A percentile compares a stretch with the other conserved stretches of the same genome.
These are phyloP conservation scores for Quillaja saponaria DNA, from an alignment of 306 rosid genomes.

Conservation along the genomic window DNA sequence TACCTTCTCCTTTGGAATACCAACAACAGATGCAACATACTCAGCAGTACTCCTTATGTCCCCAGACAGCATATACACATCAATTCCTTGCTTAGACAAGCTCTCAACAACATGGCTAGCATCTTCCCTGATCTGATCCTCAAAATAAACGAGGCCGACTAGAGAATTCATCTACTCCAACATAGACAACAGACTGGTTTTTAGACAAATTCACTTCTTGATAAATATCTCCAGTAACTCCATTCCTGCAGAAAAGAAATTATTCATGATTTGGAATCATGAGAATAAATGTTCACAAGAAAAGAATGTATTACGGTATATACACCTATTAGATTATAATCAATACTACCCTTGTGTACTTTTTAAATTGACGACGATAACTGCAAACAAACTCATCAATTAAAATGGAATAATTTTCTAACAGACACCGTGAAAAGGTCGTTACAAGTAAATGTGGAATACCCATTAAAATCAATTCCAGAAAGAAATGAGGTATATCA, in stretches of 20 bases:
- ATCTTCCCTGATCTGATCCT: constrained; percentile 91
- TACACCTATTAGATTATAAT: constrained; percentile 8
- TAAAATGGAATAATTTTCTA: constrained; percentile 19
- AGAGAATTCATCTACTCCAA: constrained; percentile 71
- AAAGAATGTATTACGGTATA: not conserved
- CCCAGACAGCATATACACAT: constrained; percentile 85
- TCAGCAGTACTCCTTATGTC: constrained; percentile 85
- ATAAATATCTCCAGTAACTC: constrained; percentile 48
- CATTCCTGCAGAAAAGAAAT: constrained; percentile 58
- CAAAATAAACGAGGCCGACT: constrained; percentile 76
- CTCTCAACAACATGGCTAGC: constrained; percentile 64
- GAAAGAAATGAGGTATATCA: constrained; percentile 13
- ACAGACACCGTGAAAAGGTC: too few species aligned
- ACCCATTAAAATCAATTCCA: not conserved
- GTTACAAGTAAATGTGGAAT: not conserved
- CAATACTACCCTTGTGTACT: constrained; percentile 2
- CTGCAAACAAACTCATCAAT: constrained; percentile 7
- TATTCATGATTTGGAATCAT: constrained; percentile 17
- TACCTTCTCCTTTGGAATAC: constrained; percentile 83
- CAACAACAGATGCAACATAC: constrained; percentile 84
- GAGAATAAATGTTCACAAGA: not conserved
- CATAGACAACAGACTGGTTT: constrained; percentile 77
- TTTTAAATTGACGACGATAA: constrained; percentile 22
- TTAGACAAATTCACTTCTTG: constrained; percentile 50
- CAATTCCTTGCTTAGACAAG: constrained; percentile 68